Evolutionary conservation across 2,329 filamentous ascomycete genomes (phyloP), one percentile per base, ranked within the genome.

Genomic region (Penicillium sp.): DNA sequence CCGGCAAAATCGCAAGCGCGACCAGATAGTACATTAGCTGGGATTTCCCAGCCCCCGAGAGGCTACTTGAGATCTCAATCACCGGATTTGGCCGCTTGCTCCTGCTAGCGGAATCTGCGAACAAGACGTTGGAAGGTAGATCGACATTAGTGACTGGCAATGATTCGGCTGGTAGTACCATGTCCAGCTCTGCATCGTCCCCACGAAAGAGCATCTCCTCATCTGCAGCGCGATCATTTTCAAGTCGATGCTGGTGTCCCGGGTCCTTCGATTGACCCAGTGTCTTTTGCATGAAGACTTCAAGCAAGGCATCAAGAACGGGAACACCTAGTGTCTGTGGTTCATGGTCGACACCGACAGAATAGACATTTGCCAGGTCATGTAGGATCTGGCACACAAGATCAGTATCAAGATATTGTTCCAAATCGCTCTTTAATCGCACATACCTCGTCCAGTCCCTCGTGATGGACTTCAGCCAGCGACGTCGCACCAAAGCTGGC

Each of bases 1-100:
- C 37, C 1, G 79, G 78, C 0, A 83, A 65, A 7, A 80, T 64
- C 21, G 75, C 70, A 7, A 70, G 53, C 2, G 74, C 70, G 18
- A 70, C 69, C 27, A 83, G 60, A 43, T 77, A 71, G 60, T 82
- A 80, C 23, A 83, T 63, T 0, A 84, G 56, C 23, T 78, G 73
- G 1, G 79, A 77, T 60, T 81, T 82, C 7, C 80, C 80, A 8
- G 71, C 65, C 17, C 70, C 72, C 3, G 77, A 64, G 9, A 65
- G 64, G 23, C 67, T 61, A 35, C 77, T 78, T 14, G 73, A 69
- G 31, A 83, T 65, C 54, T 82, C 78, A 35, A 83, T 50, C 4
- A 76, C 65, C 0, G 73, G 67, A 25, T 16, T 18, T 20, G 47
- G 20, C 19, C 40, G 28, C 15, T 44, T 50, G 27, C 14, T 36